These are phyloP conservation scores for Senecio squalidus DNA, from an alignment of 140 eudicot genomes.

Conservation along the genomic window DNA sequence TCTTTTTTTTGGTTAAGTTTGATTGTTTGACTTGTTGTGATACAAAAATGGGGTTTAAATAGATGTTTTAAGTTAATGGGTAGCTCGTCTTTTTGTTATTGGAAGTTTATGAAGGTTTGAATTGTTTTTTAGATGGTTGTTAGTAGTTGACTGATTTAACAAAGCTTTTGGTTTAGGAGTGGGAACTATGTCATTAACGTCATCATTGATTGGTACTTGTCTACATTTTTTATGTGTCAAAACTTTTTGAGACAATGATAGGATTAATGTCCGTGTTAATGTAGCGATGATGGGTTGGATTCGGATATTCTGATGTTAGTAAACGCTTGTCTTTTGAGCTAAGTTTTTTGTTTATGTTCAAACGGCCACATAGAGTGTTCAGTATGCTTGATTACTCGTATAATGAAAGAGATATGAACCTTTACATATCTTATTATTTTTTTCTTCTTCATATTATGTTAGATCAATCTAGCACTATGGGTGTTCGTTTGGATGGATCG, in stretches of 20 bases:
- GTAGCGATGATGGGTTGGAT: neutral
- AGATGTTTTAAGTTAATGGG: conserved; percentile 26
- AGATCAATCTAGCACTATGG: neutral
- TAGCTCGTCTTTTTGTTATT: conserved; percentile 22
- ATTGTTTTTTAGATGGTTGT: conserved; percentile 31
- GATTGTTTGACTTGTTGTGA: conserved; percentile 21
- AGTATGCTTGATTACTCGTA: neutral
- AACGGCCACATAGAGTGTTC: neutral
- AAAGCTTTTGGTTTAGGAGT: conserved; percentile 31
- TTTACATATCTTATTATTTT: no score
- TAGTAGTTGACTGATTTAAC: conserved; percentile 49
- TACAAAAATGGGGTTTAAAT: conserved; percentile 11
- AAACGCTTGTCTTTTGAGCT: neutral
- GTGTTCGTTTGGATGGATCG: no score
- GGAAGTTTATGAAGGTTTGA: conserved; percentile 14
- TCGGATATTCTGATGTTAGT: neutral
- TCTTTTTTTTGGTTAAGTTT: neutral
- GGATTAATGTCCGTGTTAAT: conserved; percentile 18
- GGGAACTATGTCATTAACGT: conserved; percentile 29
- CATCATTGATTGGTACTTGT: conserved; percentile 16
- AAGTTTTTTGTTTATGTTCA: neutral
- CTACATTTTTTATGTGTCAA: conserved; percentile 8
- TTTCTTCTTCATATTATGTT: no score
- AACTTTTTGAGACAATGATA: neutral
- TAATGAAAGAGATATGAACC: neutral